Conservation (phyloP, 768 basidiomycete genomes). For the Tephrocybe rancida region DNA sequence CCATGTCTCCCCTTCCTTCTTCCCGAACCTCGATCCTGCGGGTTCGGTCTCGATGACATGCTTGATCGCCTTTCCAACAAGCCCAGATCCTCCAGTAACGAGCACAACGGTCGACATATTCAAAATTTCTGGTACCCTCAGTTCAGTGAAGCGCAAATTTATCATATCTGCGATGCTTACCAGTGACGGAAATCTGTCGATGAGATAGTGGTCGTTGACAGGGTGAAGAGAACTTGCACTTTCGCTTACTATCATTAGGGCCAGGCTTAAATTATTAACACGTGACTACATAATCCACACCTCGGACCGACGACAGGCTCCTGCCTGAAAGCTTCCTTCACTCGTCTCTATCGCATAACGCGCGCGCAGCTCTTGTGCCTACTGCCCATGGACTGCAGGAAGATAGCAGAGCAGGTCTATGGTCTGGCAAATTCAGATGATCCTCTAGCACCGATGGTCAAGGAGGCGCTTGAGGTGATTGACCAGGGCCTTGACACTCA, state of each 20-base stretch:
- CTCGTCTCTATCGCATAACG: neutral
- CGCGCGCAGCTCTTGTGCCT: neutral
- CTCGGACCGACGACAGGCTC: neutral
- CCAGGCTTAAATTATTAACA: slow-evolving; percentile 3
- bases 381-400: slow-evolving; percentile 47
- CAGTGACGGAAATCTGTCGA: neutral
- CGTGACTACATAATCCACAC: slow-evolving; percentile 12
- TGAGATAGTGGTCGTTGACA: slow-evolving; percentile 1
- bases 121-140: neutral
- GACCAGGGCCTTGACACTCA: slow-evolving; percentile 74
- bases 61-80: slow-evolving; percentile 86
- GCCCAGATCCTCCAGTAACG: slow-evolving; percentile 84
- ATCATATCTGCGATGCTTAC: neutral
- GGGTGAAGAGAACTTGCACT: neutral
- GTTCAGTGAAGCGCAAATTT: slow-evolving; percentile 3
- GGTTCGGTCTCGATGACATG: slow-evolving; percentile 80
- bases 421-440: slow-evolving; percentile 56
- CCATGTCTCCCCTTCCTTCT: slow-evolving; percentile 78
- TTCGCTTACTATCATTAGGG: neutral
- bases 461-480: slow-evolving; percentile 82
- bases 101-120: slow-evolving; percentile 57
- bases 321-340: neutral
- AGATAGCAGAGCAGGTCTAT: slow-evolving; percentile 63
- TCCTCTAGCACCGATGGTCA: slow-evolving; percentile 61
- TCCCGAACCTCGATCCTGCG: slow-evolving; percentile 78